These are phyloP conservation scores for Inosperma sp. DNA, from an alignment of 768 basidiomycete genomes.

Conservation along the genomic window DNA sequence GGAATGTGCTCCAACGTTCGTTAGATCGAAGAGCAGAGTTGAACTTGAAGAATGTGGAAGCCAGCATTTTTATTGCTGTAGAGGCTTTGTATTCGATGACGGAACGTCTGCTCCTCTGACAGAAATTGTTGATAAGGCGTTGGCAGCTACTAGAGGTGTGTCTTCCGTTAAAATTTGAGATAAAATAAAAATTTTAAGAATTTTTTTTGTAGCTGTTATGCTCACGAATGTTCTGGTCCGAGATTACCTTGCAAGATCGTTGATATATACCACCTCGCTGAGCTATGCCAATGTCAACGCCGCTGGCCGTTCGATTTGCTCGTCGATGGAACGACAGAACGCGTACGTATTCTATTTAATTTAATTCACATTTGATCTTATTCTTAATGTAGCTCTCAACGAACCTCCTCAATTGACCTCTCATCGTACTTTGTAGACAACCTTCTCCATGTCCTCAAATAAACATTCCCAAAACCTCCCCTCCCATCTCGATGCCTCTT, in stretches of 20 bases:
- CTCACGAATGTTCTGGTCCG: slow-evolving; percentile 67
- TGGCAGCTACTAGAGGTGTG: slow-evolving; percentile 82
- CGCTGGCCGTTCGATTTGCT: slow-evolving; percentile 79
- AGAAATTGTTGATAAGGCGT: slow-evolving; percentile 73
- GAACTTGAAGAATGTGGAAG: slow-evolving; percentile 37
- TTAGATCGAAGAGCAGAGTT: slow-evolving; percentile 30
- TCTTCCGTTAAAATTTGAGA: slow-evolving; percentile 12
- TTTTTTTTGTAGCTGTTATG: slow-evolving; percentile 54
- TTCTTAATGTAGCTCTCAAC: slow-evolving; percentile 24
- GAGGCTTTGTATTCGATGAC: slow-evolving; percentile 94
- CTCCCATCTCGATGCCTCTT: slow-evolving; percentile 31
- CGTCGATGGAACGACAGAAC: slow-evolving; percentile 56
- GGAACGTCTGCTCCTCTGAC: slow-evolving; percentile 79
- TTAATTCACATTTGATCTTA: background rate
- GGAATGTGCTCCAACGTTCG: slow-evolving; percentile 40
- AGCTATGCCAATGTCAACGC: slow-evolving; percentile 73
- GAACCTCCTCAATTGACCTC: slow-evolving; percentile 43
- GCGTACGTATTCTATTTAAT: slow-evolving; percentile 36
- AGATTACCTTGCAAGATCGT: slow-evolving; percentile 79
- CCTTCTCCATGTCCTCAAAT: slow-evolving; percentile 28
- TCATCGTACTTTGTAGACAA: slow-evolving; percentile 38
- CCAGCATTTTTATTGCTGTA: slow-evolving; percentile 71
- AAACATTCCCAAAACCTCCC: slow-evolving; percentile 36
- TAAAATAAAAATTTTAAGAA: background rate
- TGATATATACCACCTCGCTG: slow-evolving; percentile 89